Base-by-base conservation (phyloP, 345 rosid species). In the Rhodomyrtus tomentosa region DNA sequence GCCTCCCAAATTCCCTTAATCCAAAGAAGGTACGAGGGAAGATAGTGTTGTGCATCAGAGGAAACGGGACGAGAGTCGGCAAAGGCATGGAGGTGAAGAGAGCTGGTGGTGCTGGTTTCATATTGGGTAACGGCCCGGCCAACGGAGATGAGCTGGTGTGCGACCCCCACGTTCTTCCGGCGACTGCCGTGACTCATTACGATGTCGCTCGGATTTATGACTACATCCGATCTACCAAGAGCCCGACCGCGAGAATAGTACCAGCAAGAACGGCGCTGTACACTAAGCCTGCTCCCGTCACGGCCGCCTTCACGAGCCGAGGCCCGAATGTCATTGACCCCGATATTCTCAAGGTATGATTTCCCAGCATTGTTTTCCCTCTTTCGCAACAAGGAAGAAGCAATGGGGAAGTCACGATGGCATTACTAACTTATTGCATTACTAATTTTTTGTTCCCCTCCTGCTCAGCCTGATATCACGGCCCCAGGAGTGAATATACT, bases 41-140 rank as follows among this genome's bases (percentile, higher is more conserved):
- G 89, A 90, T 95, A 42, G 98, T 96, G 25, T 40, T 95, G 73
- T 94, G 99, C 92, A 50, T 87, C 55, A 92, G 96, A 89, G 97
- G 97, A n/a, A 59, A 24, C 12, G 96, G 95, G 62, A 13, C 84
- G 25, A 90, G 93, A 93, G 73, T 93, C 2, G 90, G 82, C 50
- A 93, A 94, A 86, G 96, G 98, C n/a, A 13, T 89, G 82, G 98
- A 94, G 85, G 98, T 93, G 81, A 93, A 91, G 90, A 90, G 95
- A 81, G 98, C 98, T 0, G 98, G 98, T 10, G 99, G 96, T 58
- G 94, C 42, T 12, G 99, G 97, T 80, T 88, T 91, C 80, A 89
- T 96, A 83, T 86, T 96, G 14, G 98, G 94, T 32, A 94, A 94
- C 82, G 7, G 68, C 27, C 81, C 38, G 2, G 84, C 81, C 18